Evolutionary conservation across 2,329 filamentous ascomycete genomes (phyloP).

Genomic region (Dactylellina sp.): DNA sequence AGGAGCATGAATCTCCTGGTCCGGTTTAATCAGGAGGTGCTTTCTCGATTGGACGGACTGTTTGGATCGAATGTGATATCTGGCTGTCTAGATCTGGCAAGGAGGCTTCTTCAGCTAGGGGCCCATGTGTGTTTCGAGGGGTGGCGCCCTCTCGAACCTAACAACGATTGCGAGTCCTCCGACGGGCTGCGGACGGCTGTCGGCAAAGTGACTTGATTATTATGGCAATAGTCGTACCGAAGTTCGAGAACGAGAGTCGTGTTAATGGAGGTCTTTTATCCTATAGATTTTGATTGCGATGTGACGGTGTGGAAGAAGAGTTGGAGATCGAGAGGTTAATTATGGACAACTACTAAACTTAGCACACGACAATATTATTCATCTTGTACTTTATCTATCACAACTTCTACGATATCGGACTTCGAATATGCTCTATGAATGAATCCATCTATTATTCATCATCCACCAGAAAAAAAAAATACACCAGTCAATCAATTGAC

Average conservation of each 20-base stretch:
- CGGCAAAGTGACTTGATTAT: neutral
- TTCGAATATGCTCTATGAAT: constrained; percentile 16
- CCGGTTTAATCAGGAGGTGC: constrained; percentile 30
- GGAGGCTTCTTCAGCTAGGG: constrained; percentile 24
- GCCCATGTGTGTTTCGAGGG: neutral
- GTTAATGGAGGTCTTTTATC: constrained; percentile 13
- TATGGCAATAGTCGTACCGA: no score
- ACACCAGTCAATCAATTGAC: constrained; percentile 21
- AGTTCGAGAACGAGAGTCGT: neutral
- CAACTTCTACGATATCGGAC: neutral
- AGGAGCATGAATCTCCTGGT: neutral
- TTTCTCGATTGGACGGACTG: constrained; percentile 15
- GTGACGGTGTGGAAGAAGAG: neutral
- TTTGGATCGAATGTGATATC: constrained; percentile 28
- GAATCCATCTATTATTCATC: constrained; percentile 41
- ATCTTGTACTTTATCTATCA: neutral
- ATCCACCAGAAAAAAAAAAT: constrained; percentile 32
- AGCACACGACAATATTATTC: neutral
- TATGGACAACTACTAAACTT: neutral
- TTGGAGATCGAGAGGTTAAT: neutral
- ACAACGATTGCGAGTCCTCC: constrained; percentile 2
- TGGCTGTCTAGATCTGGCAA: constrained; percentile 38
- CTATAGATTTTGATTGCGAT: neutral
- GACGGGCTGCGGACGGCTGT: constrained; percentile 20
- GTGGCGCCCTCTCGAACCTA: neutral